Evolutionary conservation across 1,284 basidiomycete genomes (phyloP).

Genomic region (Peniophora sp.): DNA sequence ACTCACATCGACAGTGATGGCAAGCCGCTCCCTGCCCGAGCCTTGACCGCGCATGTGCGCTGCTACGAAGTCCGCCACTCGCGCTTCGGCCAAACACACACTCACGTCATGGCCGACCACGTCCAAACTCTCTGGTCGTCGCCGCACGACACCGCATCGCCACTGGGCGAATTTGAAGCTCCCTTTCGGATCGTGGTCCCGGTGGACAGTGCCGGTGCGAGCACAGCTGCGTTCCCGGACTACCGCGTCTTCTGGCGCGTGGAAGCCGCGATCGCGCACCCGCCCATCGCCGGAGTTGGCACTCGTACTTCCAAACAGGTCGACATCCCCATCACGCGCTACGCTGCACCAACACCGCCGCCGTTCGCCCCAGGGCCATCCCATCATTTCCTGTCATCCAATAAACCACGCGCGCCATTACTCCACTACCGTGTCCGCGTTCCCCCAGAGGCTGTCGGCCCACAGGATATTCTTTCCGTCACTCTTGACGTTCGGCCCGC

Average conservation of each 20-base stretch:
- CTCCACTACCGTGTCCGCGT: conserved; percentile 27
- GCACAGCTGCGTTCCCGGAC: conserved; percentile 65
- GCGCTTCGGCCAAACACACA: conserved; percentile 45
- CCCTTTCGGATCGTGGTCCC: conserved; percentile 69
- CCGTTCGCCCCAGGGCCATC: conserved; percentile 15
- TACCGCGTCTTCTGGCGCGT: conserved; percentile 76
- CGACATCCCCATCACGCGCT: conserved; percentile 60
- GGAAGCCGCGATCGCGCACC: conserved; percentile 69
- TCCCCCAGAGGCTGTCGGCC: conserved; percentile 29
- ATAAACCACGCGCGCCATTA: conserved; percentile 23
- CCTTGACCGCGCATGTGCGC: conserved; percentile 58
- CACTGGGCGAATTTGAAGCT: conserved; percentile 55
- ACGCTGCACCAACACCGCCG: conserved; percentile 26
- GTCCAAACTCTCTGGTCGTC: conserved; percentile 62
- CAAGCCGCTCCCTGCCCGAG: conserved; percentile 54
- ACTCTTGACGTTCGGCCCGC: conserved; percentile 25
- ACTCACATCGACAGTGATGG: conserved; percentile 65
- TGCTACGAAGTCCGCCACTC: conserved; percentile 72
- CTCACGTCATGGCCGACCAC: conserved; percentile 61
- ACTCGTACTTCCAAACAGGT: conserved; percentile 57
- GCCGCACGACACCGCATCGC: conserved; percentile 44
- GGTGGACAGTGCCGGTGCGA: conserved; percentile 52
- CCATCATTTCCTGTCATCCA: conserved; percentile 14
- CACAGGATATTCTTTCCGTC: conserved; percentile 30
- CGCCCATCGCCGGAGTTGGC: conserved; percentile 57